Conservation (phyloP, 306 rosid genomes). For the Inga oerstediana region DNA sequence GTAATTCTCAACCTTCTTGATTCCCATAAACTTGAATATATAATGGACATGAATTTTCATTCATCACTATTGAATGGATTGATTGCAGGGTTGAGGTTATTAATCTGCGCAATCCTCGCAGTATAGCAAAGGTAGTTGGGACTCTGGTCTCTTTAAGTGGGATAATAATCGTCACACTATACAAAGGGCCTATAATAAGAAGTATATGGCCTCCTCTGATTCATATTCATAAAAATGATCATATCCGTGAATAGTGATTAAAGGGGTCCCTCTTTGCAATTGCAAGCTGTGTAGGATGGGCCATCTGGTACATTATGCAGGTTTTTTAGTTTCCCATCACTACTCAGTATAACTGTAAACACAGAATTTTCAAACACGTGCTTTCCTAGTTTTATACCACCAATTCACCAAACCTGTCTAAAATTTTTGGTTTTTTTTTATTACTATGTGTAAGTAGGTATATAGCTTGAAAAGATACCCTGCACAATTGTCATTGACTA, state of each 20-base stretch:
- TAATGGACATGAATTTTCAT: neutral
- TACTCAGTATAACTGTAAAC: too few relatives aligned
- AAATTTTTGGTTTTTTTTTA: neutral
- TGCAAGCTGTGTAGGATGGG: constrained; percentile 60
- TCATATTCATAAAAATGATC: constrained; percentile 32
- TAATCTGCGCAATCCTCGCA: constrained; percentile 38
- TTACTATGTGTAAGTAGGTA: constrained; percentile 34
- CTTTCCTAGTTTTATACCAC: too few relatives aligned
- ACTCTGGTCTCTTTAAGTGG: constrained; percentile 57
- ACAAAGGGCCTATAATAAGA: constrained; percentile 46
- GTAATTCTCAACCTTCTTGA: constrained; percentile 23
- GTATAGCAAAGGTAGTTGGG: constrained; percentile 55
- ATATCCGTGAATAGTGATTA: constrained; percentile 48
- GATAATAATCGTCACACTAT: constrained; percentile 57
- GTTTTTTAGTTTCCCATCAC: constrained; percentile 17
- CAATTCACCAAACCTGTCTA: neutral
- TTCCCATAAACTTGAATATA: neutral
- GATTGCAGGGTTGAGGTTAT: constrained; percentile 50
- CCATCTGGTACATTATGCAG: constrained; percentile 66
- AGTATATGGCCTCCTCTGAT: constrained; percentile 42
- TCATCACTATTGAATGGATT: neutral
- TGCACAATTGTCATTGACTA: constrained; percentile 44
- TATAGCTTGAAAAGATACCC: constrained; percentile 50
- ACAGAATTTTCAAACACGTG: too few relatives aligned
- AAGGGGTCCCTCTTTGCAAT: constrained; percentile 56